Base-by-base conservation (phyloP, 129 eudicot species). In the Escallonia herrerae region DNA sequence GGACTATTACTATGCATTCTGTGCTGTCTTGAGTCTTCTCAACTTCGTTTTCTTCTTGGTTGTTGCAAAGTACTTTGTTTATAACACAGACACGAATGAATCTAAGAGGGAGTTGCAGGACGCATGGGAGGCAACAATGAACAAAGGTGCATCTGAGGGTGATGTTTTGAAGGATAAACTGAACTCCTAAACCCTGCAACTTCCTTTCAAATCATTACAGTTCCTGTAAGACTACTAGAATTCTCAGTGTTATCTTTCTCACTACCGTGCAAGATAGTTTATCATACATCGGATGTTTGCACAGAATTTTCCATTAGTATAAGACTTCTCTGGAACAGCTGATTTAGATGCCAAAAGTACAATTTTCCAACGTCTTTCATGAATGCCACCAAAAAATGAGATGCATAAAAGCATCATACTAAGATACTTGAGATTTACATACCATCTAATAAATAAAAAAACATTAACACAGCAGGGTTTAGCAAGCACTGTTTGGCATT, bases 1-100 rank as follows among this genome's bases (percentile, higher is more conserved):
- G 50, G 90, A 87, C 61, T 76, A 87, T 73, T 87, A 76, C 72
- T 87, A 81, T 50, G 90, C 81, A 11, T 79, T 83, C 48, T 83
- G 7, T 5, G 90, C 81, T 4, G 70, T 78, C 38, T 67, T 83
- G 62, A 87, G 81, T 67, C 72, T 76, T 14, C 3, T 78, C 40
- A 87, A 87, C 87, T 67, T 87, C 6, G 41, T 83, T 33, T 73
- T 76, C 77, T 87, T 83, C 55, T 71, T 87, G 14, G 45, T 83
- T 13, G 78, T 73, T 5, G 80, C 82, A 0, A 86, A 73, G 60
- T 52, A 64, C 58, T 83, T 70, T 61, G 79, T 60, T 54, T 86
- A 83, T 59, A 66, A 43, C 40, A 66, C 70, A 10, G 51, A 52
- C 9, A 41, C 33, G 3, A 10, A 42, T 22, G 53, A 55, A 55